phyloP scores from a whole-genome alignment of 306 rosid species.

The Cyamopsis tetragonoloba region DNA sequence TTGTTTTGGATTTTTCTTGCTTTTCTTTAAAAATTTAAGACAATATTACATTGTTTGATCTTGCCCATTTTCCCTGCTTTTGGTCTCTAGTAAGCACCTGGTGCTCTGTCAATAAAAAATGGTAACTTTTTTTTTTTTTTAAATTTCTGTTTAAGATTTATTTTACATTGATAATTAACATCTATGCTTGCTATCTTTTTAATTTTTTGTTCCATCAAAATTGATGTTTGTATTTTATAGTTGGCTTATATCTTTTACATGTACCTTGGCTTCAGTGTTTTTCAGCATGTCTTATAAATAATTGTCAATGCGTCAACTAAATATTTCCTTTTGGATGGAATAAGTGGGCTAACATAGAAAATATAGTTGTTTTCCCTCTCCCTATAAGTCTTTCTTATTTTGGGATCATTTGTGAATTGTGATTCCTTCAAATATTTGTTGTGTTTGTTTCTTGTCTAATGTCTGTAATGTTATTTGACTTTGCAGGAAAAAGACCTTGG shows the following conservation, averaged over 20 bases:
- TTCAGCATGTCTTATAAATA: neutral
- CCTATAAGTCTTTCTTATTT: neutral
- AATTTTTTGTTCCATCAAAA: neutral
- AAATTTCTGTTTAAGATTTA: neutral
- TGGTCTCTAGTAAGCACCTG: constrained; percentile 69
- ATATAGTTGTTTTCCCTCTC: neutral
- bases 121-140: constrained; percentile 47
- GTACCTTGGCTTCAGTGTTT: no score
- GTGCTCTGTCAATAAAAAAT: constrained; percentile 83
- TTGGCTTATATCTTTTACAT: neutral
- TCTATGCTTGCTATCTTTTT: neutral
- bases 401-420: neutral
- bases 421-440: neutral
- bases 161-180: neutral
- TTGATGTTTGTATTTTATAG: neutral
- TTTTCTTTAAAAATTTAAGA: no score
- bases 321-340: neutral
- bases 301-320: neutral
- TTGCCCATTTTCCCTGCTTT: neutral
- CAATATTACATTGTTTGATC: constrained; percentile 5
- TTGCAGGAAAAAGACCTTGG: constrained; percentile 94
- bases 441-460: constrained; percentile 21
- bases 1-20: neutral
- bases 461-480: constrained; percentile 15
- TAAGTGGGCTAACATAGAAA: neutral